Percentiles rank a stretch among this genome's conserved stretches.
Conservation (phyloP, 1,284 basidiomycete genomes). For the Rhodotorula sp. region DNA sequence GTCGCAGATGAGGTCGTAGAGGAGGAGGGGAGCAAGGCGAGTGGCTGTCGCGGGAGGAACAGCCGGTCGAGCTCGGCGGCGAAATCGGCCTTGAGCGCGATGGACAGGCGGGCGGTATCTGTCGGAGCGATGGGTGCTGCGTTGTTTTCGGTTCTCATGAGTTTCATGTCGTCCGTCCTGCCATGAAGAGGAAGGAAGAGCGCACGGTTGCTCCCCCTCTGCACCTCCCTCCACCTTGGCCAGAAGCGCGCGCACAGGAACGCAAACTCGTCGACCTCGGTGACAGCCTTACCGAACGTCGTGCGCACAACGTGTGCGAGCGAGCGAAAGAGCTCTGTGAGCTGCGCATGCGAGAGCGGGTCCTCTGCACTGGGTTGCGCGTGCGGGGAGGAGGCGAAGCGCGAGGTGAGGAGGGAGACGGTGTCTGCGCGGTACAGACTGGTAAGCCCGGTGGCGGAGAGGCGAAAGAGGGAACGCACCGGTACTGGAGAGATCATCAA, state of each 20-base stretch:
- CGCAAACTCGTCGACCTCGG: constrained; percentile 26
- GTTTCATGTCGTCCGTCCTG: too few species aligned
- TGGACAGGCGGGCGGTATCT: constrained; percentile 11
- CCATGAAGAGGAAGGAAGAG: neutral
- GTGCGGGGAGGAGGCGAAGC: constrained; percentile 8
- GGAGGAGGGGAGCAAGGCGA: neutral
- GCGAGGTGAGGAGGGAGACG: neutral
- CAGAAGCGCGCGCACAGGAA: constrained; percentile 32
- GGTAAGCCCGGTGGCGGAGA: too few species aligned
- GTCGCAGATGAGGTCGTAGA: too few species aligned
- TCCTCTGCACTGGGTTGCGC: neutral
- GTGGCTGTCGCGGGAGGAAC: constrained; percentile 4
- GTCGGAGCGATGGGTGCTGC: constrained; percentile 28
- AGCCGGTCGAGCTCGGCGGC: constrained; percentile 20
- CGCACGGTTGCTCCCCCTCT: constrained; percentile 31
- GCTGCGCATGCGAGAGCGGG: constrained; percentile 23
- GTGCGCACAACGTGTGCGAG: constrained; percentile 28
- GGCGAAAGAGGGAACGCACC: neutral
- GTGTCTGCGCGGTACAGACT: neutral
- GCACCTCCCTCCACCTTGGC: constrained; percentile 20
- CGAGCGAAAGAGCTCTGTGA: constrained; percentile 29
- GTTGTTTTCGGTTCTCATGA: too few species aligned
- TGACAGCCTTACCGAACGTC: constrained; percentile 14
- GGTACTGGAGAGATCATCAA: neutral
- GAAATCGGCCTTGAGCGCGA: constrained; percentile 25